Evolutionary conservation across 208 protist species (phyloP), one percentile per base, ranked within the genome.

Genomic region (Trypanosoma scelopori): DNA sequence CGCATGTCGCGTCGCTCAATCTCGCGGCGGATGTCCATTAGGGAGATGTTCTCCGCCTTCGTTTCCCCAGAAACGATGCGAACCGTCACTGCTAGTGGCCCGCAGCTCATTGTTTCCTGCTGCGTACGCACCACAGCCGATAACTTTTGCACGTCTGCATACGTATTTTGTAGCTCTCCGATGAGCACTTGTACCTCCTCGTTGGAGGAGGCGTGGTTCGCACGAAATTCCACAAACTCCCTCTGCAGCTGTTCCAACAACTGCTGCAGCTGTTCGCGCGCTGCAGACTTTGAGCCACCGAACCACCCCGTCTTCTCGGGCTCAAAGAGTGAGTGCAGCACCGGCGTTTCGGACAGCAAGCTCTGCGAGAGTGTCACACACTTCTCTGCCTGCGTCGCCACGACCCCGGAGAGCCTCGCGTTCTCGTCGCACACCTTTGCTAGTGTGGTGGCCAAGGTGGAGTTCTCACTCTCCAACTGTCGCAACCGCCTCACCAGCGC

Each of bases 371-470:
- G 65, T 43, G 62, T 46, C 1, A 55, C 72, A 43, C 79, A 64
- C 66, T 88, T 92, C 57, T 75, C 61, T 49, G 86, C 52, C 30
- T 86, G 45, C 6, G 48, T 5, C 0, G 69, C 51, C 5, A 92
- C 50, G 43, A 79, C 60, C 7, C 25, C 50, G 0, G 76, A 67
- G 20, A 96, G 78, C n/a, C 57, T 65, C 0, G 77, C 68, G 66
- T 93, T 96, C 50, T 96, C 84, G n/a, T 92, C 85, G 49, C 87
- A 93, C 11, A 96, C 71, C 55, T 84, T 87, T 7, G 81, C 65
- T 22, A 96, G 77, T 5, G 79, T 66, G 35, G 76, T 75, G 11
- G 85, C 76, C 6, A 96, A 75, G 23, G 77, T 65, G 13, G 61
- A 43, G 55, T 82, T 85, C 55, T 96, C 85, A 12, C 28, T 49